Evolutionary conservation across 2,329 filamentous ascomycete genomes (phyloP).

Genomic region (Penicillium hordei): DNA sequence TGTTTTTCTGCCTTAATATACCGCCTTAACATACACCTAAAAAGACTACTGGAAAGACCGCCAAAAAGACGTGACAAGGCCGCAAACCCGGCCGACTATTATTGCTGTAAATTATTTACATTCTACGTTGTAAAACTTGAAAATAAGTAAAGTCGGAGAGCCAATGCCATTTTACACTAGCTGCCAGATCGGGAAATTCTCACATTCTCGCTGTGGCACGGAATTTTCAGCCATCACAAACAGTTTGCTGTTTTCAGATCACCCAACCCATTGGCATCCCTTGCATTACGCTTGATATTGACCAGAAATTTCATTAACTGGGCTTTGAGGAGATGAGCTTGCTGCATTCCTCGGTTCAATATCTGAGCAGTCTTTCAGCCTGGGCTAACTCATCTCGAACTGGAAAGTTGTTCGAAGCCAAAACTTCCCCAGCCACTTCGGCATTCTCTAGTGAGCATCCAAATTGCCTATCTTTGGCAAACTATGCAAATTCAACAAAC

Average conservation of each 20-base stretch:
- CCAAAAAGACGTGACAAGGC: no score
- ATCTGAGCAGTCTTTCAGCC: neutral
- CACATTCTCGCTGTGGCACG: constrained; percentile 14
- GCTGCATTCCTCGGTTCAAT: neutral
- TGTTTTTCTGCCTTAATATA: no score
- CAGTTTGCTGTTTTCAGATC: neutral
- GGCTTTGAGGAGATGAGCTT: neutral
- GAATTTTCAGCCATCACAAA: constrained; percentile 16
- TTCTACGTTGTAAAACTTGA: neutral
- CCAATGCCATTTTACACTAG: neutral
- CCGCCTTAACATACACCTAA: no score
- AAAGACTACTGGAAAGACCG: no score
- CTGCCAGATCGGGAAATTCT: neutral
- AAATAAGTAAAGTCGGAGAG: neutral
- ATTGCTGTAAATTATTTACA: neutral
- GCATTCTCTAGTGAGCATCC: neutral
- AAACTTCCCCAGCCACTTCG: constrained; percentile 2
- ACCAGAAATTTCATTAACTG: neutral
- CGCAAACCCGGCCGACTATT: no score
- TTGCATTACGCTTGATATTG: neutral
- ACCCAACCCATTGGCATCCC: neutral
- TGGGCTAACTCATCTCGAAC: neutral
- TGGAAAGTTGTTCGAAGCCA: neutral
- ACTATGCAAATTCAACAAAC: constrained; percentile 1
- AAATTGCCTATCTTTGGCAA: neutral